A percentile compares a stretch with the other conserved stretches of the same genome.
Evolutionary conservation across 371 early-diverging fungal species (phyloP).

Genomic region (Mucor plumbeus): DNA sequence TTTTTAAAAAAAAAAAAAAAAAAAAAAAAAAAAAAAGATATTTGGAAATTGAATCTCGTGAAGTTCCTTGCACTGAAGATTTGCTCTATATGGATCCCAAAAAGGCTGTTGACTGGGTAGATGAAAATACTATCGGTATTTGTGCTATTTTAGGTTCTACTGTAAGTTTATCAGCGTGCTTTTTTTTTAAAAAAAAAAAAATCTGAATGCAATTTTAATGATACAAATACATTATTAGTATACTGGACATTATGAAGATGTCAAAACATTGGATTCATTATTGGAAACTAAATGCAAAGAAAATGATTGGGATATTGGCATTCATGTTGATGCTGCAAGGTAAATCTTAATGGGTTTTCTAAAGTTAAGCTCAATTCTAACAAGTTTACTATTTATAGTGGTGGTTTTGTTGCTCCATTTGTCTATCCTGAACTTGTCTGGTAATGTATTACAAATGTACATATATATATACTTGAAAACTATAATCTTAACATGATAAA

Average conservation of each 20-base stretch:
- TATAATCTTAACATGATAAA: not conserved
- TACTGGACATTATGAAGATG: conserved; percentile 84
- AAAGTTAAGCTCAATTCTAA: not conserved
- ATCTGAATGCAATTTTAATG: no score
- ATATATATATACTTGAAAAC: not conserved
- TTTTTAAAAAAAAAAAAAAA: no score
- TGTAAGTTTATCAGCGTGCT: conserved; percentile 26
- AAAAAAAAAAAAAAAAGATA: conserved; percentile 32
- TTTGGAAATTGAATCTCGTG: conserved; percentile 69
- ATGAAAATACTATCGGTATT: conserved; percentile 83
- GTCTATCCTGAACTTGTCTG: conserved; percentile 72
- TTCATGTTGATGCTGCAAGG: conserved; percentile 79
- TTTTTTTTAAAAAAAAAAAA: no score
- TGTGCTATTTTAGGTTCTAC: conserved; percentile 75
- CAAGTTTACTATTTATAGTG: conserved; percentile 34
- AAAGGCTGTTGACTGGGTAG: conserved; percentile 62
- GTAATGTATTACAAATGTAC: conserved; percentile 43
- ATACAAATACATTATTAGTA: conserved; percentile 37
- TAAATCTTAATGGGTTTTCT: no score
- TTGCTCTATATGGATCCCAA: conserved; percentile 61
- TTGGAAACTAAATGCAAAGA: conserved; percentile 62
- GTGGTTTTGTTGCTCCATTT: conserved; percentile 84
- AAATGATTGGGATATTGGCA: conserved; percentile 66
- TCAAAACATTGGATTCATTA: conserved; percentile 60
- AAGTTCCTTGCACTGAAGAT: conserved; percentile 58